Conservation (phyloP, 495 filamentous ascomycete genomes). For the Beverwykella pulmonaria region DNA sequence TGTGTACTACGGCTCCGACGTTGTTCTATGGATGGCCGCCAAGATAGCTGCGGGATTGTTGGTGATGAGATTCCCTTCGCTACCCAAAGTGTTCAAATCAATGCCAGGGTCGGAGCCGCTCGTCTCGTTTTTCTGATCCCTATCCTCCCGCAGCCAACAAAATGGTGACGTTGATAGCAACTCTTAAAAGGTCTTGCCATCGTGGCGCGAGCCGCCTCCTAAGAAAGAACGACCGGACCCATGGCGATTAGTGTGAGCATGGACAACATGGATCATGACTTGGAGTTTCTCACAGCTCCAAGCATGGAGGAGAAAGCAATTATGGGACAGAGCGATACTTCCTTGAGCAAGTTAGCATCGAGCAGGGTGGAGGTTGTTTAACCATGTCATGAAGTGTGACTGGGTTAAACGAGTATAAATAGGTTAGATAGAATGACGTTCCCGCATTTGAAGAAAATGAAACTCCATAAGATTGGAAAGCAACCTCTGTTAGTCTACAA, state of each 20-base stretch:
- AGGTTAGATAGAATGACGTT: neutral
- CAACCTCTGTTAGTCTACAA: neutral
- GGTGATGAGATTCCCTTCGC: constrained; percentile 4
- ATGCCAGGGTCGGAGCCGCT: constrained; percentile 1
- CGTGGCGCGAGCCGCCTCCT: neutral
- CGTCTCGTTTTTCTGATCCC: constrained; percentile 1
- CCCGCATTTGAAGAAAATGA: neutral
- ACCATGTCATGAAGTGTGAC: constrained; percentile 1
- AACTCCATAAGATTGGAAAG: neutral
- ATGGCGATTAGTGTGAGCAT: constrained; percentile 4
- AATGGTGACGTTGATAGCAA: neutral
- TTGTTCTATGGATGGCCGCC: constrained; percentile 1
- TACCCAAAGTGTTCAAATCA: constrained; percentile 7
- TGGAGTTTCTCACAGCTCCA: neutral
- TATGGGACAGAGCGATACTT: constrained; percentile 4
- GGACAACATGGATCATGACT: neutral
- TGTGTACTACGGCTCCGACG: neutral
- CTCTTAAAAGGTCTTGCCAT: neutral
- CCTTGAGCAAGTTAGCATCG: neutral
- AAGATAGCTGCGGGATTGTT: neutral
- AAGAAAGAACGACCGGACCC: neutral
- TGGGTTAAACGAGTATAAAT: neutral
- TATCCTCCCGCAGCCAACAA: constrained; percentile 1
- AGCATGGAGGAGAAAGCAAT: neutral
- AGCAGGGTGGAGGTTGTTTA: neutral